phyloP scores from a whole-genome alignment of 768 basidiomycete genomes.

The Heimioporus sp. region DNA sequence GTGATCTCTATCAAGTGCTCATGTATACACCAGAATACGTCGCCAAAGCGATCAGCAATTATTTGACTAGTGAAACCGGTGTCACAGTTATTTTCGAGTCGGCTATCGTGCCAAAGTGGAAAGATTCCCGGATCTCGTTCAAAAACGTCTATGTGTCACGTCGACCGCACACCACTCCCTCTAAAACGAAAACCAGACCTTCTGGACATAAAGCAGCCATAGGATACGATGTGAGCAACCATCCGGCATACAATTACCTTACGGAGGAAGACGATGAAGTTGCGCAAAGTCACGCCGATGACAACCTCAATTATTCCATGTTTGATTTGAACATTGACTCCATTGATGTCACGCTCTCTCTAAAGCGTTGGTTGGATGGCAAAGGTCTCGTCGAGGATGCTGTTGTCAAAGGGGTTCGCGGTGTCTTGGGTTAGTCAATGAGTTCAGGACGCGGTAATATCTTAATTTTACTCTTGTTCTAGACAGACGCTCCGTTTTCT shows the following conservation, averaged over 20 bases:
- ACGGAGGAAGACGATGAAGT: constrained; percentile 59
- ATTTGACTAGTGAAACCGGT: constrained; percentile 91
- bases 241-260: constrained; percentile 63
- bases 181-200: constrained; percentile 15
- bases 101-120: constrained; percentile 97
- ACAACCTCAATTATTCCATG: constrained; percentile 78
- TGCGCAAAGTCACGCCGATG: constrained; percentile 34
- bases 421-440: constrained; percentile 70
- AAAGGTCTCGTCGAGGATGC: constrained; percentile 92
- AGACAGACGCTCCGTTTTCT: constrained; percentile 87
- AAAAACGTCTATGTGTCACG: constrained; percentile 95
- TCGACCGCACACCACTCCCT: constrained; percentile 44
- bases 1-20: not conserved
- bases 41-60: constrained; percentile 86
- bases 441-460: not conserved
- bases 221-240: constrained; percentile 76
- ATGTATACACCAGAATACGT: constrained; percentile 58
- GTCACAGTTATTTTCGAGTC: constrained; percentile 95
- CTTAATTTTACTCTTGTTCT: not conserved
- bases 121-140: constrained; percentile 93
- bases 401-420: constrained; percentile 90
- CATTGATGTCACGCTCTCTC: constrained; percentile 90
- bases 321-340: constrained; percentile 94
- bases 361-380: constrained; percentile 92
- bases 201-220: constrained; percentile 54